Percentiles rank a stretch among this genome's conserved stretches.
These are phyloP conservation scores for Mycena indigotica DNA, from an alignment of 768 basidiomycete species.

Conservation along the genomic window DNA sequence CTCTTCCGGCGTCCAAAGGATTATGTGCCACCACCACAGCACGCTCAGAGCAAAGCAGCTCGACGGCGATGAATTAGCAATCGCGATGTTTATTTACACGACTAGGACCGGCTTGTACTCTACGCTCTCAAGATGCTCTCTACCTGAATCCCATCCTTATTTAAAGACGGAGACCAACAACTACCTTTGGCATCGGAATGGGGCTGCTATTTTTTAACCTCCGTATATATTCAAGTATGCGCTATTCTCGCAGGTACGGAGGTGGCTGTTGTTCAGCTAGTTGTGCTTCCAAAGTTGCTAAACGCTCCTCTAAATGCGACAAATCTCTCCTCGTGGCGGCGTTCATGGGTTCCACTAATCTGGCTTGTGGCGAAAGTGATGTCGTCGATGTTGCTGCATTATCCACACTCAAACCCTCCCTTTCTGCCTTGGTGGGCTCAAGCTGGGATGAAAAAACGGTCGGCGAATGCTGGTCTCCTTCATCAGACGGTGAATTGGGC, in stretches of 20 bases:
- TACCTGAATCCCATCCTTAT: no score
- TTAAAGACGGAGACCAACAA: no score
- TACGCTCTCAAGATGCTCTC: no score
- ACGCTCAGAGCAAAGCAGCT: constrained; percentile 28
- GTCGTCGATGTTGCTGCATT: neutral
- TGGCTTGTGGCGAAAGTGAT: no score
- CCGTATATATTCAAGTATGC: no score
- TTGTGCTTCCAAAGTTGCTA: constrained; percentile 15
- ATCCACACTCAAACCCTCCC: neutral
- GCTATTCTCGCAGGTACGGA: constrained; percentile 8
- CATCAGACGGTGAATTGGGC: neutral
- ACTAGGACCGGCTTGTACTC: no score
- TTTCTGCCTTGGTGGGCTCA: neutral
- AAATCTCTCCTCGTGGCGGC: neutral
- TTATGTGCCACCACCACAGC: constrained; percentile 57
- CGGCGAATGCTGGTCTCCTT: neutral
- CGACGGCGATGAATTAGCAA: constrained; percentile 24
- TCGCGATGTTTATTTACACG: no score
- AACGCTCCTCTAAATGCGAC: constrained; percentile 5
- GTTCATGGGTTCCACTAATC: neutral
- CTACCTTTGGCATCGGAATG: no score
- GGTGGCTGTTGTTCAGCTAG: constrained; percentile 3
- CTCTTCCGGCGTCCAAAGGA: constrained; percentile 85
- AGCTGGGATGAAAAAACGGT: neutral
- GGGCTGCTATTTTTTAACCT: no score